Evolutionary conservation across 2,329 filamentous ascomycete genomes (phyloP).

Genomic region (Fusarium redolens): DNA sequence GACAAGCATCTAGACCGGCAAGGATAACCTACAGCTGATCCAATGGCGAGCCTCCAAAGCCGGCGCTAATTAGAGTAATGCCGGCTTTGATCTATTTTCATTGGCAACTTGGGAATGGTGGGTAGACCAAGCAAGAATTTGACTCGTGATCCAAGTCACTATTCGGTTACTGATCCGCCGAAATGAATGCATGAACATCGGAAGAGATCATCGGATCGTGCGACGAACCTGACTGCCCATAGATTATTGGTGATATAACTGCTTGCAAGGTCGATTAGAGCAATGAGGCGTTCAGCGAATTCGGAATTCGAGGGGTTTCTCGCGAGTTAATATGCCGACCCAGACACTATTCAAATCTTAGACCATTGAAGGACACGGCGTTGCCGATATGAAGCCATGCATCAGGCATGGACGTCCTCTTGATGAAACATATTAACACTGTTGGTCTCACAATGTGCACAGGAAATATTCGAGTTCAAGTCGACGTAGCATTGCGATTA

Average conservation of each 20-base stretch:
- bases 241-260: neutral
- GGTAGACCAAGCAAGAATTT: neutral
- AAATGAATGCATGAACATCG: neutral
- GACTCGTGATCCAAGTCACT: neutral
- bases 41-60: neutral
- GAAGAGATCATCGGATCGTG: neutral
- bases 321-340: neutral
- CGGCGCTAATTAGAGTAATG: neutral
- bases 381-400: neutral
- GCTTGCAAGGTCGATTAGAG: neutral
- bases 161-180: slow-evolving; percentile 14
- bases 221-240: neutral
- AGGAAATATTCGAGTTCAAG: rapidly evolving
- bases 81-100: neutral
- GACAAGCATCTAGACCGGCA: neutral
- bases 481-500: neutral
- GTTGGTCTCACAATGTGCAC: no score
- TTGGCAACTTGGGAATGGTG: neutral
- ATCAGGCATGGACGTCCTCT: neutral
- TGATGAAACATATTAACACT: no score
- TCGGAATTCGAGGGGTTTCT: neutral
- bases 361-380: neutral
- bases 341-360: no score
- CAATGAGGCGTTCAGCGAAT: neutral
- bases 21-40: rapidly evolving